Base-by-base conservation (phyloP, 208 protist species). In the Crithidia fasciculata region DNA sequence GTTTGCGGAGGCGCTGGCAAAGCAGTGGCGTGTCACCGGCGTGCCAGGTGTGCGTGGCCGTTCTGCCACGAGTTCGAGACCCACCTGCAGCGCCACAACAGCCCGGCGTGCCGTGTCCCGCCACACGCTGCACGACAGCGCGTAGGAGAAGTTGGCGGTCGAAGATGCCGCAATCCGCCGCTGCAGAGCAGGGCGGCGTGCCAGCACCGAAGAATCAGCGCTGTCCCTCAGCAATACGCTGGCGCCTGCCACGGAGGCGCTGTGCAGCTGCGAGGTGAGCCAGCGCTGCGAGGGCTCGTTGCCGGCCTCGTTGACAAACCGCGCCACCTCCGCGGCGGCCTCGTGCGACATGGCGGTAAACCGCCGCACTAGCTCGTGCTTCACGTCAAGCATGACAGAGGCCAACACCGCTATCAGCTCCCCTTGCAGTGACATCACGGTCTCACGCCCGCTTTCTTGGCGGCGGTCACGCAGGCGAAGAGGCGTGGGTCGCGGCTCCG, bases 401-500 rank as follows among this genome's bases (percentile, higher is more conserved):
- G 2, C 18, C 0, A 78, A 9, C 5, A 72, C 65, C 12, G 43
- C 36, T n/a, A 47, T 12, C 40, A 78, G 58, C 9, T 72, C 65
- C 15, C 73, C 73, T 3, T 41, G 19, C 18, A 65, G n/a, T 6
- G 10, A 49, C 8, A 49, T 36, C 19, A 13, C 8, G n/a, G 16
- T n/a, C 45, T 69, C 65, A 8, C 43, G 8, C 19, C 36, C 39
- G 8, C 36, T 12, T 28, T 12, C 5, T 4, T 28, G 2, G 5
- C n/a, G 18, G 52, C 37, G 36, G 39, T 50, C n/a, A 0, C 50
- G 15, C n/a, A 15, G 43, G 5, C n/a, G 0, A 3, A 73, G 57
- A 8, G 68, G 28, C 0, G 49, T 65, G 16, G 74, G 56, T 0
- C 37, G 62, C 4, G 74, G 67, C 16, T 80, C 40, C 9, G 45